A percentile compares a stretch with the other conserved stretches of the same genome.
Conservation (phyloP, 1,139 yeast genomes). For the Geotrichum candidum region DNA sequence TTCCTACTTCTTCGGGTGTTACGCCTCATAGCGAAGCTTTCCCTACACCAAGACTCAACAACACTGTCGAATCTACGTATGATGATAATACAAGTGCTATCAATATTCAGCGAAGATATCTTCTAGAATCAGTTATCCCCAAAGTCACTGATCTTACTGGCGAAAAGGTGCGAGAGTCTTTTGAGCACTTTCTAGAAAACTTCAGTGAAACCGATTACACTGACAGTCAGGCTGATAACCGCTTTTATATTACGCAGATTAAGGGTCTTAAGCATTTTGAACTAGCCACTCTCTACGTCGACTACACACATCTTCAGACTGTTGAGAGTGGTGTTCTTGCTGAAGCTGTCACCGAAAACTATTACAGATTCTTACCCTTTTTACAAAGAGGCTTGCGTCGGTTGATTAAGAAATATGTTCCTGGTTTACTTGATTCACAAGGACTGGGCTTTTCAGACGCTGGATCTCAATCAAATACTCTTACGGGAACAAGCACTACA, state of each 20-base stretch:
- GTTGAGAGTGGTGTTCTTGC: slow-evolving; percentile 86
- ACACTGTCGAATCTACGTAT: neutral
- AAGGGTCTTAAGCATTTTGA: slow-evolving; percentile 76
- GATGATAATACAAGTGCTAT: slow-evolving; percentile 6
- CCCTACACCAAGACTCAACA: slow-evolving; percentile 3
- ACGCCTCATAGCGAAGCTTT: slow-evolving; percentile 15
- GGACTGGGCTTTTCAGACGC: slow-evolving; percentile 22
- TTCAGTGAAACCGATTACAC: slow-evolving; percentile 39
- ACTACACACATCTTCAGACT: slow-evolving; percentile 69
- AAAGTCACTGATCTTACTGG: slow-evolving; percentile 89
- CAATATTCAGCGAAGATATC: slow-evolving; percentile 13
- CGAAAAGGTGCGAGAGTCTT: slow-evolving; percentile 86
- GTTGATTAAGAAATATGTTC: slow-evolving; percentile 70
- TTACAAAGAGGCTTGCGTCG: slow-evolving; percentile 68
- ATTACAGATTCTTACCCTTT: slow-evolving; percentile 86
- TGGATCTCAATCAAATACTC: slow-evolving; percentile 22
- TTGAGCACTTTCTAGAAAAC: slow-evolving; percentile 75
- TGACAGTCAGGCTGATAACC: slow-evolving; percentile 41
- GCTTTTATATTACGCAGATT: slow-evolving; percentile 70
- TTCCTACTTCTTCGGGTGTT: slow-evolving; percentile 13
- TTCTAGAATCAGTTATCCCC: slow-evolving; percentile 45
- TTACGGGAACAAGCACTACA: slow-evolving; percentile 27
- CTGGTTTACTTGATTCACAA: slow-evolving; percentile 52
- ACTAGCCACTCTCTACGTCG: slow-evolving; percentile 72
- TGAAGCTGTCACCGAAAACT: slow-evolving; percentile 82